phyloP scores from a whole-genome alignment of 2,329 filamentous ascomycete genomes.

The Chaetomiaceae sp. region DNA sequence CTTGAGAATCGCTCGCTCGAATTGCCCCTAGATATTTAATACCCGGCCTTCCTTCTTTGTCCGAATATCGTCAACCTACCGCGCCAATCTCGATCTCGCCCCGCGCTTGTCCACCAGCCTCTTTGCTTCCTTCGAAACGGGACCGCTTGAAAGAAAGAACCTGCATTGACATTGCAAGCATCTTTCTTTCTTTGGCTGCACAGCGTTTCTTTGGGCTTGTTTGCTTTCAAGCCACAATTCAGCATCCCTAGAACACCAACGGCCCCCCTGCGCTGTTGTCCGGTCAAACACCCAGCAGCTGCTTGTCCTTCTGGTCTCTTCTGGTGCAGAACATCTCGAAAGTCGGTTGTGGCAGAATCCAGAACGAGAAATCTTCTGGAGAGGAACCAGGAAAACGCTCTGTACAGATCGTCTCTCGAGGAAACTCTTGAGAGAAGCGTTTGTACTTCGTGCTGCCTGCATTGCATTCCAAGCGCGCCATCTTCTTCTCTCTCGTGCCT shows the following conservation, averaged over 20 bases:
- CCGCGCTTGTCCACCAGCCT: slow-evolving; percentile 3
- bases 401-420: too few relatives aligned
- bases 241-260: not conserved
- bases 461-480: slow-evolving; percentile 27
- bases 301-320: not conserved
- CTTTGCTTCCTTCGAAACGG: slow-evolving; percentile 13
- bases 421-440: slow-evolving; percentile 17
- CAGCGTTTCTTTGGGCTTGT: not conserved
- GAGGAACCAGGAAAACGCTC: too few relatives aligned
- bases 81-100: slow-evolving; percentile 12
- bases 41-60: slow-evolving; percentile 22
- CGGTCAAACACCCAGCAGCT: not conserved
- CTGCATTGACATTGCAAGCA: slow-evolving; percentile 17
- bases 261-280: not conserved
- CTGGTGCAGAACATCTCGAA: not conserved
- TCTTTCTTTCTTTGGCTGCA: slow-evolving; percentile 21
- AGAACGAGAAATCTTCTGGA: not conserved
- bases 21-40: slow-evolving; percentile 22
- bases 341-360: not conserved
- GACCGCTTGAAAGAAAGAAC: slow-evolving; percentile 8
- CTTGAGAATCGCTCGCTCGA: slow-evolving; percentile 20
- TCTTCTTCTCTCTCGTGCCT: slow-evolving; percentile 42
- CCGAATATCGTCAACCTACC: slow-evolving; percentile 2
- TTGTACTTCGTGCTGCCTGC: slow-evolving; percentile 12
- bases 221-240: slow-evolving; percentile 5